Conservation (phyloP, 768 basidiomycete genomes). For the Suillus cothurnatus region DNA sequence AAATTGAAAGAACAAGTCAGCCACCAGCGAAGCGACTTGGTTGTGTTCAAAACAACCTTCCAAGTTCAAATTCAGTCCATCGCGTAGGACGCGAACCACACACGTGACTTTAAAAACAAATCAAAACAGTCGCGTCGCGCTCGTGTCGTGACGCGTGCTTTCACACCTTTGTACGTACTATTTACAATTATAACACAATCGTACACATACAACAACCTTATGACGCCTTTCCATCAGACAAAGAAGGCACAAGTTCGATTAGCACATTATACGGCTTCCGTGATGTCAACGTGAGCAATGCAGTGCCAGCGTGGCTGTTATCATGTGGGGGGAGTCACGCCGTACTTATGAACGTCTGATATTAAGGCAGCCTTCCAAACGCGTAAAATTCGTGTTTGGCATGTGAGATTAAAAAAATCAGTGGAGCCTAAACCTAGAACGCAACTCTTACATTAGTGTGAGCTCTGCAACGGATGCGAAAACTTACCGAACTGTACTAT, state of each 20-base stretch:
- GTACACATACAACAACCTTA: background rate
- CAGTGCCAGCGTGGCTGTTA: background rate
- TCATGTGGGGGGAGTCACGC: background rate
- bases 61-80: conserved; percentile 26
- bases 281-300: background rate
- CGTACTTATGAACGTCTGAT: background rate
- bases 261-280: background rate
- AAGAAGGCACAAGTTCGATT: background rate
- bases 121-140: conserved; percentile 40
- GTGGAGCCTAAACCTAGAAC: background rate
- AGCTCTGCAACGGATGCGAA: background rate
- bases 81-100: conserved; percentile 40
- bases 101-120: conserved; percentile 42
- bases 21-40: conserved; percentile 29
- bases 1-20: conserved; percentile 32
- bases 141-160: conserved; percentile 12
- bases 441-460: background rate
- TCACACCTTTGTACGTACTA: conserved; percentile 8
- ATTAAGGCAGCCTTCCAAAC: background rate
- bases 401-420: too few species aligned
- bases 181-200: background rate
- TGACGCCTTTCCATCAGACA: conserved; percentile 10
- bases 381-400: background rate
- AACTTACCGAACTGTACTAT: background rate
- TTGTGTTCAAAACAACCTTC: conserved; percentile 25